Evolutionary conservation across 2,329 filamentous ascomycete genomes (phyloP).

Genomic region (Ampelomyces quisqualis): DNA sequence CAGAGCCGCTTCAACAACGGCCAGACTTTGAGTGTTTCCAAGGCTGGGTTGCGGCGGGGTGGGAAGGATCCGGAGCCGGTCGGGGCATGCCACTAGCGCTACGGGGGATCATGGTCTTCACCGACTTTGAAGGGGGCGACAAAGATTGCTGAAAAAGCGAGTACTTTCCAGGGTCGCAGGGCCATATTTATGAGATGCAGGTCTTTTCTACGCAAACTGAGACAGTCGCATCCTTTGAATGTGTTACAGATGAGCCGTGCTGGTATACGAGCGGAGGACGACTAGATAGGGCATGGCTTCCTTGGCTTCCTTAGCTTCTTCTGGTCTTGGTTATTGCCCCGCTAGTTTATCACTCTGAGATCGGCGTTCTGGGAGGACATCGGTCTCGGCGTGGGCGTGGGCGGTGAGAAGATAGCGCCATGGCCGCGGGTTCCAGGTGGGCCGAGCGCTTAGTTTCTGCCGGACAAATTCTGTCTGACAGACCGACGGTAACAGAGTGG

Average conservation of each 20-base stretch:
- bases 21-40: not conserved
- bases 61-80: not conserved
- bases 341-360: conserved; percentile 18
- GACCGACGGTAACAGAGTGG: conserved; percentile 33
- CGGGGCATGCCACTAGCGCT: not conserved
- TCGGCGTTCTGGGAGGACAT: conserved; percentile 30
- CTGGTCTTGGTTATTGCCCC: conserved; percentile 14
- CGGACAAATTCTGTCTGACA: conserved; percentile 23
- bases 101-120: not conserved
- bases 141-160: not conserved
- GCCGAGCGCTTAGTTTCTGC: conserved; percentile 25
- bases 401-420: conserved; percentile 19
- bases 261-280: conserved; percentile 15
- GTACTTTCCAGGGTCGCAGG: not conserved
- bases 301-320: no score
- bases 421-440: conserved; percentile 19
- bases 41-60: not conserved
- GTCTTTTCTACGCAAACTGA: conserved; percentile 14
- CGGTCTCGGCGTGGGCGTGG: conserved; percentile 20
- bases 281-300: conserved; percentile 18
- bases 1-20: no score
- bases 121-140: not conserved
- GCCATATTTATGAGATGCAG: conserved; percentile 11
- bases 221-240: conserved; percentile 10
- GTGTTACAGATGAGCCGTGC: conserved; percentile 12